Evolutionary conservation across 345 rosid genomes (phyloP), one percentile per base, ranked within the genome.

Genomic region (Anastatica hierochuntica): DNA sequence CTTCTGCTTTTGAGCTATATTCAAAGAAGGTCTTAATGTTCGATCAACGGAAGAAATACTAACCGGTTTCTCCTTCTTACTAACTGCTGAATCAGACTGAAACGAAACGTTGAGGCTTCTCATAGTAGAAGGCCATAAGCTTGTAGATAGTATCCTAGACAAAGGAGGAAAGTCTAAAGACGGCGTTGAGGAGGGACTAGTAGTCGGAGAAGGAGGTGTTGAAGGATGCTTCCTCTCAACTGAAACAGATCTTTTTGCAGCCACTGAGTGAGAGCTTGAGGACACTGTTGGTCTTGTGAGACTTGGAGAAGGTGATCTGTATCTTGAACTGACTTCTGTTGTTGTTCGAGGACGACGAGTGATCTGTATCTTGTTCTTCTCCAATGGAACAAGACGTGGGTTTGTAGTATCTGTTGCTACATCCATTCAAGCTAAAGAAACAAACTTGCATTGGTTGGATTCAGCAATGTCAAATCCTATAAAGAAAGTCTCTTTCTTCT

Each of bases 81-180:
- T 76, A 43, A 77, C 73, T 24, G 94, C 79, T 15, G 68, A 60
- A 80, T 85, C 98, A 0, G 90, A 85, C 79, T 92, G 98, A 76
- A 92, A 85, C 6, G 98, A 83, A 56, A 79, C 96, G 45, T 79
- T 92, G 56, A 88, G 94, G 73, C 95, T 92, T 74, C 98, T 78
- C 96, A 92, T 92, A 10, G 98, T 92, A 43, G 98, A 92, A 63
- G 98, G 98, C 98, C 98, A 92, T 75, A 92, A 75, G 64, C 94
- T 70, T 11, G 69, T 60, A 49, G 77, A 76, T 48, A 75, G 50
- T 77, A 84, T 81, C 72, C 96, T 79, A 55, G 86, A 70, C 34
- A 79, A 59, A 42, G 73, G 51, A 15, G 74, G 77, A 43, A 63
- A 56, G 67, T 80, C 77, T n/a, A 74, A 53, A 48, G 76, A 79